Percentiles rank a stretch among this genome's conserved stretches.
phyloP scores from a whole-genome alignment of 257 asterid species.

The Solanum lycopersicoides region DNA sequence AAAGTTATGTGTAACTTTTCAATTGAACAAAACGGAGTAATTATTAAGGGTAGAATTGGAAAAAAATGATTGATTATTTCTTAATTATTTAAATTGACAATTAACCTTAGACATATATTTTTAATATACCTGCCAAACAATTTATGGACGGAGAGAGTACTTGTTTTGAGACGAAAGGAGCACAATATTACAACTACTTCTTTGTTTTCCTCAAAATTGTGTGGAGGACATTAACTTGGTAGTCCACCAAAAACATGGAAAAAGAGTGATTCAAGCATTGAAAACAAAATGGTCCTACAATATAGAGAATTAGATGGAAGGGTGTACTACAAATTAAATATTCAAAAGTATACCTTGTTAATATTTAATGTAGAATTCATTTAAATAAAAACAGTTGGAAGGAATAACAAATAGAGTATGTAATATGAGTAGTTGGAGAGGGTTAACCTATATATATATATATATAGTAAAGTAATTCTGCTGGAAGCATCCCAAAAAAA shows the following conservation, averaged over 20 bases:
- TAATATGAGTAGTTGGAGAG: slow-evolving; percentile 4
- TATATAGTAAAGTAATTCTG: background rate
- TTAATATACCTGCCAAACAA: too few relatives aligned
- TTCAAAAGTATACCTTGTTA: background rate
- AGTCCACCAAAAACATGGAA: background rate
- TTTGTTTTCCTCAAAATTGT: background rate
- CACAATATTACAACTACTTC: background rate
- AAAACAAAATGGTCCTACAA: background rate
- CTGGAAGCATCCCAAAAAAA: background rate
- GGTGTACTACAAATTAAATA: background rate
- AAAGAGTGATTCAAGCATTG: background rate
- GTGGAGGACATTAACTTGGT: background rate
- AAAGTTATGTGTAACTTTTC: too few relatives aligned
- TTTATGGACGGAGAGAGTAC: too few relatives aligned
- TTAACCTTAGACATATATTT: too few relatives aligned
- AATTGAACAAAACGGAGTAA: too few relatives aligned
- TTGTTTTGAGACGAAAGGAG: background rate
- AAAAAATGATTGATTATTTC: too few relatives aligned
- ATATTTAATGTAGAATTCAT: background rate
- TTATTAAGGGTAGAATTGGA: too few relatives aligned
- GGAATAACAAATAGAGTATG: background rate
- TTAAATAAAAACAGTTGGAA: slow-evolving; percentile 15
- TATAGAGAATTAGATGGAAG: background rate
- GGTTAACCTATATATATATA: background rate
- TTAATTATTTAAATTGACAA: too few relatives aligned